phyloP scores from a whole-genome alignment of 345 rosid genomes.

The Citrus sinensis region DNA sequence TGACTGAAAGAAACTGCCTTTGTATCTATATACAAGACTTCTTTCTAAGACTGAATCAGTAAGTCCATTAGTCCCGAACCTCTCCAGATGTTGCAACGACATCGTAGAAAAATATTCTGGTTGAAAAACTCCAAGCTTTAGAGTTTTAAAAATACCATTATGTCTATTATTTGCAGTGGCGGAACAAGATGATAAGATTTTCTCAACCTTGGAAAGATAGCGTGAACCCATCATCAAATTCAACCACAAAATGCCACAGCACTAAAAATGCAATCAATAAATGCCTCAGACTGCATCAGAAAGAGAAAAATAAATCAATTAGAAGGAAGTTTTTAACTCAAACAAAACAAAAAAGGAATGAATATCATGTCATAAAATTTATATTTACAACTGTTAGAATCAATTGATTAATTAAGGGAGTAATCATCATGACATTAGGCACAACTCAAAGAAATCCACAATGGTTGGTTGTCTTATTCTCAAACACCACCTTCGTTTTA shows the following conservation, averaged over 20 bases:
- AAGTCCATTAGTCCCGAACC: constrained; percentile 2
- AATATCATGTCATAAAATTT: not conserved
- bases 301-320: not conserved
- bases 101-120: not conserved
- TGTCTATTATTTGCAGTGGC: not conserved
- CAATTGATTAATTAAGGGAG: not conserved
- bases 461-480: not conserved
- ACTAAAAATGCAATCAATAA: not conserved
- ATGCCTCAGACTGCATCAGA: not conserved
- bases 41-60: not conserved
- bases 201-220: not conserved
- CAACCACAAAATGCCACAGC: not conserved
- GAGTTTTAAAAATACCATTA: not conserved
- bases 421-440: not conserved
- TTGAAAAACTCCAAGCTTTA: not conserved
- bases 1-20: not conserved
- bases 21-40: not conserved
- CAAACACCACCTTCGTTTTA: too few relatives aligned
- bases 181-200: not conserved
- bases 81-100: not conserved
- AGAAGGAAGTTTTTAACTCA: not conserved
- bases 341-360: not conserved
- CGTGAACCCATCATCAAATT: constrained; percentile 4
- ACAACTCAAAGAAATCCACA: not conserved
- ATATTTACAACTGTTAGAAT: not conserved